These are phyloP conservation scores for Furcasterigmium sp. DNA, from an alignment of 2,329 filamentous ascomycete species.

Conservation along the genomic window DNA sequence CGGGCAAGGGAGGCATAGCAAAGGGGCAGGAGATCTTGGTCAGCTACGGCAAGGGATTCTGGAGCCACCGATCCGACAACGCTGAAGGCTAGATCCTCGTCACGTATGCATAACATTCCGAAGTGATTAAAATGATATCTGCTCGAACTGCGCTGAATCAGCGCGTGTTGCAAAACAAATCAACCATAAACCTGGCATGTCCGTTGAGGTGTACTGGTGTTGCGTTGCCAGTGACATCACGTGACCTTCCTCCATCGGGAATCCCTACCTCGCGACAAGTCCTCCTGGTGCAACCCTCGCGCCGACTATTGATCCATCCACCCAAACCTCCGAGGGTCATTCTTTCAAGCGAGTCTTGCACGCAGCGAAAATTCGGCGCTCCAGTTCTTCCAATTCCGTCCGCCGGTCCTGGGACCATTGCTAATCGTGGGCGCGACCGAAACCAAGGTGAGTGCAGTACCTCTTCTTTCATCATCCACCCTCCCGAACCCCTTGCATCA, in stretches of 20 bases:
- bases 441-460: background rate
- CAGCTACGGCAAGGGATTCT: conserved; percentile 65
- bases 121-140: too few relatives aligned
- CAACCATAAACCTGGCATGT: too few relatives aligned
- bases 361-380: conserved; percentile 9
- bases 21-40: conserved; percentile 62
- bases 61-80: conserved; percentile 29
- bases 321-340: background rate
- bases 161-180: too few relatives aligned
- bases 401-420: conserved; percentile 3
- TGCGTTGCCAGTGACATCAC: too few relatives aligned
- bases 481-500: background rate
- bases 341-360: too few relatives aligned
- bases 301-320: conserved; percentile 3
- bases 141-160: too few relatives aligned
- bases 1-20: conserved; percentile 34
- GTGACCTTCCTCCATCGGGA: too few relatives aligned
- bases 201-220: too few relatives aligned
- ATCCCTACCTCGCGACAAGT: too few relatives aligned
- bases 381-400: conserved; percentile 15
- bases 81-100: too few relatives aligned
- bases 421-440: background rate
- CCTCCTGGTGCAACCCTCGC: too few relatives aligned
- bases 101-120: too few relatives aligned
- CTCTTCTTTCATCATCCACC: background rate